Base-by-base conservation (phyloP, 148 eudicot genomes). In the Agrostemma githago region DNA sequence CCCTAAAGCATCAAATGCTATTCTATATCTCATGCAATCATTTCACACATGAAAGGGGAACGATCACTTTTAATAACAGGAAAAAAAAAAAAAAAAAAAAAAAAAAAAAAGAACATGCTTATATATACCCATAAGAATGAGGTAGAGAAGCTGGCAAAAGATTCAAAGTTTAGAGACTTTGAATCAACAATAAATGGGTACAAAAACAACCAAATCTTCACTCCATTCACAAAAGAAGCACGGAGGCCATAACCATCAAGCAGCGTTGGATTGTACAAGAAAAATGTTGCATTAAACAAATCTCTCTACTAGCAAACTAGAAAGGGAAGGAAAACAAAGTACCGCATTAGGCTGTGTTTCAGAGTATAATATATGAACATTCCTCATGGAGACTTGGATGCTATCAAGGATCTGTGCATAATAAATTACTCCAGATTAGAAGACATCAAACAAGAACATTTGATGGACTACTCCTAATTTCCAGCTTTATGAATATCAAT, bases 311-410 rank as follows among this genome's bases (percentile, higher is more conserved):
- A 26, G 39, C 40, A 73, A 38, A 46, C 8, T 71, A 70, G 5
- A 57, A 53, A 17, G 11, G 12, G 1, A 19, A 51, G 38, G 38
- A 40, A 64, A 46, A 37, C 73, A 42, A 40, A 65, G 68, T 92
- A 95, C 99, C 96, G 78, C 60, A 71, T 82, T 80, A 63, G 82
- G 77, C 62, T 82, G 79, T 68, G 81, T 73, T 78, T 90, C 92
- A 66, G 83, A 74, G 72, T 87, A 95, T 40, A 85, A 80, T 72
- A 92, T 71, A 78, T 92, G 99, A 74, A 90, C 89, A 86, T 95
- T 89, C 82, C 89, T 83, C 83, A 92, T 84, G 73, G 97, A 85
- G 40, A 95, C 86, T 82, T 92, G 99, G 76, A 95, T 88, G 89
- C 90, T 87, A 51, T 94, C 97, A 73, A 94, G 97, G 79, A 92